Base-by-base conservation (phyloP, 768 basidiomycete species). In the Tricholoma sp. region DNA sequence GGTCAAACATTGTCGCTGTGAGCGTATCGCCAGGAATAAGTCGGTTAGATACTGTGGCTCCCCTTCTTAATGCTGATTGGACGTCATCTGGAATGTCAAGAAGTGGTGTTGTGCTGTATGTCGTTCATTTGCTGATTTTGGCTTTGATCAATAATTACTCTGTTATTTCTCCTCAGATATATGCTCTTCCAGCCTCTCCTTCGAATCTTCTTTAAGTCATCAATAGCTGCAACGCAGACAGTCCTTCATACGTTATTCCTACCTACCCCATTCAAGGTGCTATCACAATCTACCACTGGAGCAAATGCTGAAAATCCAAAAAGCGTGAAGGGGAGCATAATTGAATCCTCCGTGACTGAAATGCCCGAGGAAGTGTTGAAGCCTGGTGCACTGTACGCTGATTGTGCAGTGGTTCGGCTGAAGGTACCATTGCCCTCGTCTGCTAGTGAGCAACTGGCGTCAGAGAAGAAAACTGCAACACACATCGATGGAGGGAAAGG, bases 201-300 rank as follows among this genome's bases (percentile, higher is more conserved):
- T 15, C 74, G 84, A 24, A 61, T 94, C 42, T 67, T 89, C 61
- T 81, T 85, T 5, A 94, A 94, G 63, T 82, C 86, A 0, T 79
- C 90, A 1, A 65, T 59, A 2, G 72, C 82, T 7, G 73, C 86
- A 0, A 73, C 89, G n/a, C 90, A 96, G 66, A 80, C 84, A 2
- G 74, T 94, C n/a, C 70, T 94, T 3, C 93, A 93, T 58, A 86
- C 80, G 0, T 79, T 96, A 12, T 94, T 90, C 68, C 78, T 92
- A 13, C 90, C 90, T 0, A 89, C 87, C 3, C 88, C 89, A 2
- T 85, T 89, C 73, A 90, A 89, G 68, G 72, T 77, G 39, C 65
- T 77, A 24, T 63, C 74, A 4, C 70, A 69, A 36, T 59, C 66
- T 1, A 48, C 13, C 15, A 12, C 47, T 2, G 11, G 20, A 6